A percentile compares a stretch with the other conserved stretches of the same genome.
These are phyloP conservation scores for Leptographium lundbergii DNA, from an alignment of 2,329 filamentous ascomycete species.

Conservation along the genomic window DNA sequence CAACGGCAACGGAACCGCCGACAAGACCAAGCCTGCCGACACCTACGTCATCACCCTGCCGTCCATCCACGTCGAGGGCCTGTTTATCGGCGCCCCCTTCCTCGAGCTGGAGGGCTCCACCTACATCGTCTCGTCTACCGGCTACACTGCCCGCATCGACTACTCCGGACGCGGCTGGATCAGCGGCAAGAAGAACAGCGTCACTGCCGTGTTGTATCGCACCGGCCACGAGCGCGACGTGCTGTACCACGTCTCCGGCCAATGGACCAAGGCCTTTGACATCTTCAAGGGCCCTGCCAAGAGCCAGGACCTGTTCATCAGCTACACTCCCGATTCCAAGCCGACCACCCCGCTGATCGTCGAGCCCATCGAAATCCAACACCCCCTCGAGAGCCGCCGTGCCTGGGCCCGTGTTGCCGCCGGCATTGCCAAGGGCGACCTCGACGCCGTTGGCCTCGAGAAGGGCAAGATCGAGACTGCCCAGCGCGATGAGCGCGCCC, in stretches of 20 bases:
- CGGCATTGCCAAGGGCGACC: conserved; percentile 69
- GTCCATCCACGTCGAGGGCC: conserved; percentile 81
- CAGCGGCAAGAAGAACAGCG: conserved; percentile 88
- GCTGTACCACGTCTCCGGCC: conserved; percentile 72
- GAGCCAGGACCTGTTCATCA: conserved; percentile 37
- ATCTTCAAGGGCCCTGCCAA: conserved; percentile 56
- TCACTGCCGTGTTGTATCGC: conserved; percentile 61
- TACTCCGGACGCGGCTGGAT: conserved; percentile 93
- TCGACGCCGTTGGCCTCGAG: conserved; percentile 65
- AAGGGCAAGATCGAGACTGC: conserved; percentile 85
- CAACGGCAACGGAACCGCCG: conserved; percentile 25
- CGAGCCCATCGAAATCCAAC: conserved; percentile 63
- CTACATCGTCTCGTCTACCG: conserved; percentile 75
- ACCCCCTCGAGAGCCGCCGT: conserved; percentile 73
- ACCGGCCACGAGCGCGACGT: conserved; percentile 60
- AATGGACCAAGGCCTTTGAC: conserved; percentile 77
- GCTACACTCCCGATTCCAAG: conserved; percentile 45
- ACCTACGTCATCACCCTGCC: conserved; percentile 87
- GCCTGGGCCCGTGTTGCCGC: conserved; percentile 81
- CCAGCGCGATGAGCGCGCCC: conserved; percentile 61
- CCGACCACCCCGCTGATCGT: conserved; percentile 57
- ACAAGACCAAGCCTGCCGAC: conserved; percentile 38
- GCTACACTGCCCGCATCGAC: conserved; percentile 80
- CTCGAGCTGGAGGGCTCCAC: conserved; percentile 80
- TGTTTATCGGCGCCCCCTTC: conserved; percentile 77